Percentiles rank a stretch among this genome's conserved stretches.
phyloP scores from a whole-genome alignment of 345 rosid genomes.

The Linum lewisii region DNA sequence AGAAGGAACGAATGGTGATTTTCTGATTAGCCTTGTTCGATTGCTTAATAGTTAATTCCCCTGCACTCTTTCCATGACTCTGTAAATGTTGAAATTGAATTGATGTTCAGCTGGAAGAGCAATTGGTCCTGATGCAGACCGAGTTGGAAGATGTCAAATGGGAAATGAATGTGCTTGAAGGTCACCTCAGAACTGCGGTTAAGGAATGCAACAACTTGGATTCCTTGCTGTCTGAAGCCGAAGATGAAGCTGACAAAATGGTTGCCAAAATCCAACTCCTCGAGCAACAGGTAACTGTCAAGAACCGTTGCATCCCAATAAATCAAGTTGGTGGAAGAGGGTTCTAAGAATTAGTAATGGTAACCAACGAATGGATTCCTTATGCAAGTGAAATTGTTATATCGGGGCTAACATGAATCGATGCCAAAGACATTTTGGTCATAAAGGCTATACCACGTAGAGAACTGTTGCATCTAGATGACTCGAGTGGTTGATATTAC shows the following conservation, averaged over 20 bases:
- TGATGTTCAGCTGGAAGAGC: constrained; percentile 53
- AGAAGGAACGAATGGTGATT: constrained; percentile 62
- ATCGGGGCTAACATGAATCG: too few species aligned
- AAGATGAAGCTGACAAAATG: constrained; percentile 51
- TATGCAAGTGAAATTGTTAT: too few species aligned
- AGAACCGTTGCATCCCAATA: not conserved
- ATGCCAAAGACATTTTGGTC: too few species aligned
- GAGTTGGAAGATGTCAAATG: constrained; percentile 46
- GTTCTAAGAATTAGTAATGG: too few species aligned
- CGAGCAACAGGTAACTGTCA: constrained; percentile 68
- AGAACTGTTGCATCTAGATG: too few species aligned
- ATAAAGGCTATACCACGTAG: too few species aligned
- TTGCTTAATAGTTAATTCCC: too few species aligned
- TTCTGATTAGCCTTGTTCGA: too few species aligned
- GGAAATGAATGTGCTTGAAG: constrained; percentile 49
- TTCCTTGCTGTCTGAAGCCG: constrained; percentile 47
- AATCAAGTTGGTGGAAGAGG: too few species aligned
- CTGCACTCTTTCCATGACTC: too few species aligned
- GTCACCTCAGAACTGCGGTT: constrained; percentile 34
- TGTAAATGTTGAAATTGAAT: not conserved
- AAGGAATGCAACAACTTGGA: constrained; percentile 49
- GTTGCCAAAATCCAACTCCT: constrained; percentile 44
- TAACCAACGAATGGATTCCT: too few species aligned
- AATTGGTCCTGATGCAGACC: constrained; percentile 34
- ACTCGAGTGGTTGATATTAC: too few species aligned